A percentile compares a stretch with the other conserved stretches of the same genome.
These are phyloP conservation scores for Rhodocollybia butyracea DNA, from an alignment of 768 basidiomycete species.

Conservation along the genomic window DNA sequence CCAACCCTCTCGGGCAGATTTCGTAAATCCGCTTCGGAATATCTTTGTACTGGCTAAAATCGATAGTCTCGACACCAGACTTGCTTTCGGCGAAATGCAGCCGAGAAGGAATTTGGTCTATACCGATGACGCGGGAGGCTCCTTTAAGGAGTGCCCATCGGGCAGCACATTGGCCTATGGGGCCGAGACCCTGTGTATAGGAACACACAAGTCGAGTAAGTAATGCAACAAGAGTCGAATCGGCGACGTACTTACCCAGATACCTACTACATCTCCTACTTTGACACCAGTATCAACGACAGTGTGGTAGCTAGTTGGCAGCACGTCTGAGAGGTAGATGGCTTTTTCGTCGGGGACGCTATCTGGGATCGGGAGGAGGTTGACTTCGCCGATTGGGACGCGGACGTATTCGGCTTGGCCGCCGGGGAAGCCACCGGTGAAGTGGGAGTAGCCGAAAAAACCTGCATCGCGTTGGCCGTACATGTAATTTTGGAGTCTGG, in stretches of 20 bases:
- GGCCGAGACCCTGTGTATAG: constrained; percentile 7
- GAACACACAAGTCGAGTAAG: neutral
- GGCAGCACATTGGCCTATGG: constrained; percentile 50
- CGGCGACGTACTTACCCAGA: constrained; percentile 46
- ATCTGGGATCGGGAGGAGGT: constrained; percentile 68
- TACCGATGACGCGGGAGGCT: constrained; percentile 65
- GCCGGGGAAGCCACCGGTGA: constrained; percentile 71
- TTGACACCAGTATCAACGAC: constrained; percentile 75
- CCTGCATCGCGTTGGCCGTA: constrained; percentile 69
- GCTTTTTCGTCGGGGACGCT: no score
- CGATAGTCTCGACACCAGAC: constrained; percentile 51
- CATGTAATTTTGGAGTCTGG: constrained; percentile 51
- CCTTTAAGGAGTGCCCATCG: constrained; percentile 65
- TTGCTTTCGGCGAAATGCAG: constrained; percentile 42
- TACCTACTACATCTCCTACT: constrained; percentile 64
- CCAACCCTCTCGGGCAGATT: constrained; percentile 57
- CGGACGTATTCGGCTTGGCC: constrained; percentile 78
- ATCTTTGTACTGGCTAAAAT: constrained; percentile 59
- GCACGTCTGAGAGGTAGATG: constrained; percentile 56
- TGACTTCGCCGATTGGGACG: constrained; percentile 69
- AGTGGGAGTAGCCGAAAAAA: constrained; percentile 63
- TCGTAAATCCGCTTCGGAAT: constrained; percentile 55
- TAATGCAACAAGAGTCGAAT: neutral
- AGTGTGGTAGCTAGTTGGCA: constrained; percentile 72
- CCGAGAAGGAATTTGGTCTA: constrained; percentile 57